Conservation (phyloP, 306 rosid genomes). For the Malus sylvestris region DNA sequence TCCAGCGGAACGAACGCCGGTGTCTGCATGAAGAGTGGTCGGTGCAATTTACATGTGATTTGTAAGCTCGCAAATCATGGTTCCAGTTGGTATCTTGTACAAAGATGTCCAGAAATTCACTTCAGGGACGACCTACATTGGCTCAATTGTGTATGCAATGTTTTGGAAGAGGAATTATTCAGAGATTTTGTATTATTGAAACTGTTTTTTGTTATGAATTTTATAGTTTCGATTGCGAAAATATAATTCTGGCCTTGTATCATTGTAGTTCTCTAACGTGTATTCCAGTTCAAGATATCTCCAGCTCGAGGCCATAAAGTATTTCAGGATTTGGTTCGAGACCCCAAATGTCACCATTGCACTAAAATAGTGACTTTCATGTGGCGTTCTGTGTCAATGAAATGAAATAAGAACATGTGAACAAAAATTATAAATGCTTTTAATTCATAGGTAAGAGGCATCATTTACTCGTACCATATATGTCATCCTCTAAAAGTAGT, state of each 20-base stretch:
- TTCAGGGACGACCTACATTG: not conserved
- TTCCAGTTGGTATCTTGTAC: not conserved
- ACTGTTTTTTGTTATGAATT: not conserved
- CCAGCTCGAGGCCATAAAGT: too few relatives aligned
- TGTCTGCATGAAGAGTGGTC: constrained; percentile 22
- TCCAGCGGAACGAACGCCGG: constrained; percentile 25
- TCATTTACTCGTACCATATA: too few relatives aligned
- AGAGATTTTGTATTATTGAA: not conserved
- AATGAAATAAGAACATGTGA: too few relatives aligned
- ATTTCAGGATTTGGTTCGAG: too few relatives aligned
- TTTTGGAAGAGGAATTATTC: not conserved
- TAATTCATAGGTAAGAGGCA: too few relatives aligned
- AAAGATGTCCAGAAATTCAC: not conserved
- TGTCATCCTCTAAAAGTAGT: too few relatives aligned
- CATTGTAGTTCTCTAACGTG: not conserved
- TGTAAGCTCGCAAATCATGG: not conserved
- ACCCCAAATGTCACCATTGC: too few relatives aligned
- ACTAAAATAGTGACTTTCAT: too few relatives aligned
- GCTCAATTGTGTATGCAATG: not conserved
- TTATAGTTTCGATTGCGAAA: not conserved
- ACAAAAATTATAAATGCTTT: too few relatives aligned
- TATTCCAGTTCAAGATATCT: too few relatives aligned
- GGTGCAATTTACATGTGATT: not conserved
- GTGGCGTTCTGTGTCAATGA: too few relatives aligned
- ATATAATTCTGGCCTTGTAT: not conserved